A percentile compares a stretch with the other conserved stretches of the same genome.
Evolutionary conservation across 768 basidiomycete species (phyloP).

Genomic region (Neoboletus brunneissimus): DNA sequence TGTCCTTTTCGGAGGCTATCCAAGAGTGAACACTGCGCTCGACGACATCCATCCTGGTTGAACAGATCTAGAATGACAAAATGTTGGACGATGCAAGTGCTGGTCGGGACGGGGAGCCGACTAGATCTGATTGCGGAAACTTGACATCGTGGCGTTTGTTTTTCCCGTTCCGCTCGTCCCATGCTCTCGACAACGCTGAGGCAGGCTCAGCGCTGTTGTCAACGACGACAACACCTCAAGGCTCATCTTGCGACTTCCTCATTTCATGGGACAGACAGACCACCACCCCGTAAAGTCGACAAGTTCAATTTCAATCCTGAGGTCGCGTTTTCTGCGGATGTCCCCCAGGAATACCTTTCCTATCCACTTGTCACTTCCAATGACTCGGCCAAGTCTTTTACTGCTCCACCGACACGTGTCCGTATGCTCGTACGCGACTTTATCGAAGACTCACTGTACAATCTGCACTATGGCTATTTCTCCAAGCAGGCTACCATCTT

Average conservation of each 20-base stretch:
- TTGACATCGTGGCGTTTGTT: conserved; percentile 1
- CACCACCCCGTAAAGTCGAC: conserved; percentile 7
- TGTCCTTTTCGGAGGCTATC: conserved; percentile 62
- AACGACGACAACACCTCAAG: conserved; percentile 23
- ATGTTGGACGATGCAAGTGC: background rate
- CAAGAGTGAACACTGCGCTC: conserved; percentile 66
- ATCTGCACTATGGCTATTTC: conserved; percentile 97
- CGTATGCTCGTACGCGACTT: conserved; percentile 96
- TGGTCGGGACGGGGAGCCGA: conserved; percentile 1
- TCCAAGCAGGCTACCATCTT: conserved; percentile 91
- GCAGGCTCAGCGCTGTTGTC: conserved; percentile 18
- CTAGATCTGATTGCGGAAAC: conserved; percentile 5
- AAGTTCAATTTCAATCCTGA: conserved; percentile 75
- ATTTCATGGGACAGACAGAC: conserved; percentile 10
- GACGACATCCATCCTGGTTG: conserved; percentile 38
- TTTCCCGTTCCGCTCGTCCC: conserved; percentile 8
- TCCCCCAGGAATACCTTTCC: conserved; percentile 43
- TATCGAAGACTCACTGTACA: conserved; percentile 95
- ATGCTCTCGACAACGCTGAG: conserved; percentile 25
- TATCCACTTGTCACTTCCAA: conserved; percentile 69
- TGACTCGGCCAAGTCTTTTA: conserved; percentile 50
- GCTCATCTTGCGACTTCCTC: conserved; percentile 26
- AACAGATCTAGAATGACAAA: background rate
- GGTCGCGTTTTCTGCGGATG: conserved; percentile 49
- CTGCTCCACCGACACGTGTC: conserved; percentile 69